Percentiles rank a stretch among this genome's conserved stretches.
phyloP scores from a whole-genome alignment of 495 filamentous ascomycete species.

The Aspergillus sparsus region DNA sequence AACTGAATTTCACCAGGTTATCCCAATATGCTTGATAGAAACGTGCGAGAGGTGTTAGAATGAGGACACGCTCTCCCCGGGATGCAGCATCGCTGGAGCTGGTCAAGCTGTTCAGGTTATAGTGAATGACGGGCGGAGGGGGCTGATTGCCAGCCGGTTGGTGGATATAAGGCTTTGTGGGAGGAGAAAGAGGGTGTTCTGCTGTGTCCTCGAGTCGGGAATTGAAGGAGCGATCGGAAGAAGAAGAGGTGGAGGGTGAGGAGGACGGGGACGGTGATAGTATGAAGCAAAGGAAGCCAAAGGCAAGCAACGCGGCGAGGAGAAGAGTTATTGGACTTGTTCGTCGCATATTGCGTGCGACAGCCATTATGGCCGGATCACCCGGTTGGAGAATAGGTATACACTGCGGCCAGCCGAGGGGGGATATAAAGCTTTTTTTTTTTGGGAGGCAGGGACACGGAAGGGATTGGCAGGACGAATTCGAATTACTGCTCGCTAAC shows the following conservation, averaged over 20 bases:
- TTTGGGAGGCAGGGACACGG: background rate
- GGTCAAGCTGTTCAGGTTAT: slow-evolving; percentile 91
- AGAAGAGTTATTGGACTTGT: slow-evolving; percentile 67
- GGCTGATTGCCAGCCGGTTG: slow-evolving; percentile 54
- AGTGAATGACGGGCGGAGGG: slow-evolving; percentile 89
- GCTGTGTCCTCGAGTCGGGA: slow-evolving; percentile 59
- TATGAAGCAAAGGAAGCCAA: slow-evolving; percentile 68
- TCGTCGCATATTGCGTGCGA: slow-evolving; percentile 62
- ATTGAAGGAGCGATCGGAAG: slow-evolving; percentile 16
- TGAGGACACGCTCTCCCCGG: slow-evolving; percentile 82
- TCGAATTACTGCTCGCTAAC: background rate
- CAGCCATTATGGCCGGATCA: slow-evolving; percentile 45
- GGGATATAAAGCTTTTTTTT: slow-evolving; percentile 2
- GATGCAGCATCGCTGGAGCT: slow-evolving; percentile 69
- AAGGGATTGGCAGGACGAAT: background rate
- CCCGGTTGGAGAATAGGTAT: background rate
- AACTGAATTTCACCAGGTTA: slow-evolving; percentile 79
- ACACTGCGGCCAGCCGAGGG: background rate
- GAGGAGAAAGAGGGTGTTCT: slow-evolving; percentile 75
- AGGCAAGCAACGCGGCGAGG: slow-evolving; percentile 58
- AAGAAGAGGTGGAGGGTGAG: slow-evolving; percentile 32
- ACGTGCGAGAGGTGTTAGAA: slow-evolving; percentile 87
- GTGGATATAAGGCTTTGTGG: slow-evolving; percentile 74
- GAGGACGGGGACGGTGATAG: slow-evolving; percentile 50
- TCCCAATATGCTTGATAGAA: slow-evolving; percentile 97